Conservation (phyloP, 345 rosid species). For the Eucalyptus guilfoylei region DNA sequence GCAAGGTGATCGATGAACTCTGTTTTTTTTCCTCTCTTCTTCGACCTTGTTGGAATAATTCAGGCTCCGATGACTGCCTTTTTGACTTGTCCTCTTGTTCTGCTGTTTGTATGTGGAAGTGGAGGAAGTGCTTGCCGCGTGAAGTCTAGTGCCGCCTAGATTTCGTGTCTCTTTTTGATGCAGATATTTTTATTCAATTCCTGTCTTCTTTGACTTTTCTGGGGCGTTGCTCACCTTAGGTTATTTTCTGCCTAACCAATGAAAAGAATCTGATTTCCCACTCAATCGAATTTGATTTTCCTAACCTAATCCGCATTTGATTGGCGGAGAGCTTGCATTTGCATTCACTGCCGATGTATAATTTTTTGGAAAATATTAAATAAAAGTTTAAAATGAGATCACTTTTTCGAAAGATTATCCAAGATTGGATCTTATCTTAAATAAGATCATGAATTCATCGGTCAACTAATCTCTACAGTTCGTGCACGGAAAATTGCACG, state of each 20-base stretch:
- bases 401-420: not conserved
- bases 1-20: conserved; percentile 17
- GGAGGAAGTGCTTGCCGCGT: not conserved
- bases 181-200: not conserved
- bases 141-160: not conserved
- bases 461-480: not conserved
- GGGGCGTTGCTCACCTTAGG: not conserved
- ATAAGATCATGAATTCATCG: not conserved
- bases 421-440: not conserved
- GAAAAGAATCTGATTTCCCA: not conserved
- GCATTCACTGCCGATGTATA: not conserved
- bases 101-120: not conserved
- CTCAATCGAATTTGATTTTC: not conserved
- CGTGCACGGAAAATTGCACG: not conserved
- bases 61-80: not conserved
- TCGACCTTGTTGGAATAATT: not conserved
- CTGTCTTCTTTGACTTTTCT: not conserved
- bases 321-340: not conserved
- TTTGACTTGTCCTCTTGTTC: not conserved
- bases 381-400: rapidly evolving
- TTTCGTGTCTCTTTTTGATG: not conserved
- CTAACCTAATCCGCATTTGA: not conserved
- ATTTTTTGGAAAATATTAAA: not conserved
- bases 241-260: not conserved
- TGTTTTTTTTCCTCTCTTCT: not conserved